Conservation (phyloP, 192 early-diverging fungal genomes). For the Geranomyces michiganensis region DNA sequence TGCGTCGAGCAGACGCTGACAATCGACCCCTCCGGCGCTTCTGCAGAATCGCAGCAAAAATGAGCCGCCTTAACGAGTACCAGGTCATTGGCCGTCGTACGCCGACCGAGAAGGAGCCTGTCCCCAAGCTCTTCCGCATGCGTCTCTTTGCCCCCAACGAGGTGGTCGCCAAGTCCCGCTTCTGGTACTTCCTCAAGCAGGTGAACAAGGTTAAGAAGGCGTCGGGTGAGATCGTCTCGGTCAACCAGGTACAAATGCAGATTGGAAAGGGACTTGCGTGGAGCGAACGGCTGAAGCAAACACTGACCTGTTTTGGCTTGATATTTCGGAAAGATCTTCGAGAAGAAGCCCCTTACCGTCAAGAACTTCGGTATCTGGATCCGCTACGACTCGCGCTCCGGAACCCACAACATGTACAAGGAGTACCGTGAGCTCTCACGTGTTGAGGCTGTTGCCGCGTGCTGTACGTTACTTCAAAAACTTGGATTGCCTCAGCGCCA, state of each 20-base stretch:
- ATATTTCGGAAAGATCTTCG: conserved; percentile 72
- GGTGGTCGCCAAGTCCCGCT: conserved; percentile 97
- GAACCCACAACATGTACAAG: conserved; percentile 99
- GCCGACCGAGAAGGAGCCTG: conserved; percentile 87
- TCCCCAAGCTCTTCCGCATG: conserved; percentile 97
- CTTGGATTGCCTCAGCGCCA: too few relatives aligned
- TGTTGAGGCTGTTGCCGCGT: conserved; percentile 55
- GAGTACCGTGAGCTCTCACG: conserved; percentile 98
- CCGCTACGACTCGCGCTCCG: conserved; percentile 98
- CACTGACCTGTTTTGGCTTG: conserved; percentile 10
- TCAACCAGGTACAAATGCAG: conserved; percentile 80
- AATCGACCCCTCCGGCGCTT: background rate
- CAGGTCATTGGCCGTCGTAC: conserved; percentile 95
- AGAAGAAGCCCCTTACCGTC: conserved; percentile 86
- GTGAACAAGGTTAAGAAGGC: conserved; percentile 99
- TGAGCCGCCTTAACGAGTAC: conserved; percentile 58
- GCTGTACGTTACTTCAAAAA: conserved; percentile 49
- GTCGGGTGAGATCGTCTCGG: conserved; percentile 94
- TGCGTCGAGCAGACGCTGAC: background rate
- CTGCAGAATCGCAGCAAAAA: conserved; percentile 30
- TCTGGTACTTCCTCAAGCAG: conserved; percentile 99
- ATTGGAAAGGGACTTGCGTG: too few relatives aligned
- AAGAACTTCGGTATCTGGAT: conserved; percentile 99
- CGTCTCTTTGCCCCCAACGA: conserved; percentile 98
- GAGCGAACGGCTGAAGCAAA: too few relatives aligned